Percentiles rank a stretch among this genome's conserved stretches.
phyloP scores from a whole-genome alignment of 2,329 filamentous ascomycete genomes.

The Pezicula radicicola region DNA sequence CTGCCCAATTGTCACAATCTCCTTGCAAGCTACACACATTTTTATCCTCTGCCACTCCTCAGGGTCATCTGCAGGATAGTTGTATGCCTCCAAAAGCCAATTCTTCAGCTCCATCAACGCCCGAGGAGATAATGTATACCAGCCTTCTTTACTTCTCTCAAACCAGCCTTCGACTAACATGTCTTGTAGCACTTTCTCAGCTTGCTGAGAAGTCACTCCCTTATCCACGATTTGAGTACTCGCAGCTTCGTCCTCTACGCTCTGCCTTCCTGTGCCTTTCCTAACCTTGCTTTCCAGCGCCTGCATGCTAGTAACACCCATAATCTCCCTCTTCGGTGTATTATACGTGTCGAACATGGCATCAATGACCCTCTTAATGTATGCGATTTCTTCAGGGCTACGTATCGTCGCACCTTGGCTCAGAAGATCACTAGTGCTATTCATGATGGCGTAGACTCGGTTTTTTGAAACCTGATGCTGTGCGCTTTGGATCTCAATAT shows the following conservation, averaged over 20 bases:
- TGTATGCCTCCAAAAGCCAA: constrained; percentile 89
- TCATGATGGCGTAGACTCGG: constrained; percentile 80
- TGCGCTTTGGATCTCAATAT: constrained; percentile 80
- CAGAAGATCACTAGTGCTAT: constrained; percentile 78
- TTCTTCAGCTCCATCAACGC: constrained; percentile 79
- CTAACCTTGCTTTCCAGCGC: constrained; percentile 69
- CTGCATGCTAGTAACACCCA: constrained; percentile 78
- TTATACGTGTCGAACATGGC: constrained; percentile 92
- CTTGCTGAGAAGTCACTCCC: constrained; percentile 72
- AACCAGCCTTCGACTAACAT: constrained; percentile 84
- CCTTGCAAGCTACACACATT: constrained; percentile 82
- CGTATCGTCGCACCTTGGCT: constrained; percentile 85
- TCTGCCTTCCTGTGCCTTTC: constrained; percentile 37
- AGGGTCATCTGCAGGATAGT: constrained; percentile 62
- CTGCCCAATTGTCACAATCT: constrained; percentile 83
- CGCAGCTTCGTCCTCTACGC: constrained; percentile 23
- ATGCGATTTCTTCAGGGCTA: constrained; percentile 80
- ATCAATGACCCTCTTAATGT: constrained; percentile 83
- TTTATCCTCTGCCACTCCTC: constrained; percentile 75
- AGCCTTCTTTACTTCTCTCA: constrained; percentile 67
- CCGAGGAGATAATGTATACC: constrained; percentile 73
- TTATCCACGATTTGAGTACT: constrained; percentile 38
- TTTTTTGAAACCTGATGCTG: constrained; percentile 65
- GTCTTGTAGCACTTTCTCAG: constrained; percentile 66
- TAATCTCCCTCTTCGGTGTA: constrained; percentile 71